A percentile compares a stretch with the other conserved stretches of the same genome.
These are phyloP conservation scores for Trebouxiophyceae sp. DNA, from an alignment of 163 green algal genomes.

Conservation along the genomic window DNA sequence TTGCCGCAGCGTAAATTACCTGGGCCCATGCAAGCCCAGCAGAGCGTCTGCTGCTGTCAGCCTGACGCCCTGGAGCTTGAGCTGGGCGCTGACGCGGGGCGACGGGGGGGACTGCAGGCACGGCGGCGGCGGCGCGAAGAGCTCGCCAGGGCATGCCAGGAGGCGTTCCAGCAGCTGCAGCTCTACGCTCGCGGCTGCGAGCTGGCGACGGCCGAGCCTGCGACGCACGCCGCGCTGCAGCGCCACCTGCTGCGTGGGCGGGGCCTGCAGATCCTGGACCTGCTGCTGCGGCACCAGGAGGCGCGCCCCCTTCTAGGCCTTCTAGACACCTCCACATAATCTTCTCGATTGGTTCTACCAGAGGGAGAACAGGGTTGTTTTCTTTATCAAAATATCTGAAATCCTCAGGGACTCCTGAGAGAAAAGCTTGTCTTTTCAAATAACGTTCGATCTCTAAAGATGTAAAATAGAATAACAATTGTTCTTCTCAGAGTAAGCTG, in stretches of 20 bases:
- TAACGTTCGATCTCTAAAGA: no score
- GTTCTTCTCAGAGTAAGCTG: no score
- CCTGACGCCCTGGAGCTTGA: background rate
- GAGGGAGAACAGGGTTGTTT: no score
- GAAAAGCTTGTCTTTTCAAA: no score
- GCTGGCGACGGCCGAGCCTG: constrained; percentile 19
- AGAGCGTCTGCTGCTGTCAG: background rate
- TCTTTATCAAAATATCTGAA: no score
- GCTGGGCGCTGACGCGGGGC: background rate
- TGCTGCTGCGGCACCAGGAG: constrained; percentile 44
- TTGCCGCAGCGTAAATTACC: background rate
- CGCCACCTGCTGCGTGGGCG: constrained; percentile 57
- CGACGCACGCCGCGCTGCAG: constrained; percentile 27
- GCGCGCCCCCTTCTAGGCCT: background rate
- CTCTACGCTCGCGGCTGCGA: constrained; percentile 49
- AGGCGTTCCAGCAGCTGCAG: constrained; percentile 34
- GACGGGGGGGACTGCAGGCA: constrained; percentile 6
- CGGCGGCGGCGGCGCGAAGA: constrained; percentile 39
- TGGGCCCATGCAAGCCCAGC: background rate
- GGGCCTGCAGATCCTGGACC: constrained; percentile 42
- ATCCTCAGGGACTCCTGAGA: no score
- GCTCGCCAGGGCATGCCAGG: constrained; percentile 12
- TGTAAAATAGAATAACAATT: no score
- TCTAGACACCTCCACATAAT: background rate
- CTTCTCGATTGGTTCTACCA: background rate